Base-by-base conservation (phyloP, 1,284 basidiomycete genomes). In the Rhodotorula sp. region DNA sequence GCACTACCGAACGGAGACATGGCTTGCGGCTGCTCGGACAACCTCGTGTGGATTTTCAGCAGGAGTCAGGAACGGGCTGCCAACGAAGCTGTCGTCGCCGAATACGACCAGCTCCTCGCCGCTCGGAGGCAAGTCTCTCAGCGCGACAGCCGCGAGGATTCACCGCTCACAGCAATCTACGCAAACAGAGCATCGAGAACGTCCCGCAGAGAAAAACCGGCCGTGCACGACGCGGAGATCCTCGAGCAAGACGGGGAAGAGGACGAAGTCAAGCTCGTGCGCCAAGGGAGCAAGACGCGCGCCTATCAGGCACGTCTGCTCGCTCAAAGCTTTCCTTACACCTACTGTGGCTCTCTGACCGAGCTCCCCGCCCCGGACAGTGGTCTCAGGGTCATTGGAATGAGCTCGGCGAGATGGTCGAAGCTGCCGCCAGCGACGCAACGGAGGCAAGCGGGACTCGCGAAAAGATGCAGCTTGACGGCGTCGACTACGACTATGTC, bases 401-500 rank as follows among this genome's bases (percentile, higher is more conserved):
- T 80, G 95, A 95, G 80, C 87, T 99, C 48, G 97, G 97, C 14
- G 90, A 95, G 76, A 94, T 98, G 10, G 93, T 97, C 4, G 94
- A 95, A 78, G 91, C 91, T 50, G 91, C n/a, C 1, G 55, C 19
- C 5, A 1, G 26, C 5, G 21, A 31, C 3, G 34, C 55, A 14
- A 12, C 38, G 10, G 28, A 3, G 4, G 2, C 19, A 26, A 52
- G 26, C 5, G 2, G 26, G 26, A 55, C 15, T 26, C 0, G 50
- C 59, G 2, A 21, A 43, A 63, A 47, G 64, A 74, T 62, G 70
- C 7, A 59, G 43, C 62, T 90, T 80, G 77, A 83, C 31, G 97
- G 97, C 38, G 89, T 89, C 79, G 94, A 97, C 81, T 99, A 95
- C 78, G 97, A 99, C 82, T 95, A 97, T 78, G 95, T 99, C 12